A percentile compares a stretch with the other conserved stretches of the same genome.
Conservation (phyloP, 331 rosid genomes). For the Rosa hybrid region DNA sequence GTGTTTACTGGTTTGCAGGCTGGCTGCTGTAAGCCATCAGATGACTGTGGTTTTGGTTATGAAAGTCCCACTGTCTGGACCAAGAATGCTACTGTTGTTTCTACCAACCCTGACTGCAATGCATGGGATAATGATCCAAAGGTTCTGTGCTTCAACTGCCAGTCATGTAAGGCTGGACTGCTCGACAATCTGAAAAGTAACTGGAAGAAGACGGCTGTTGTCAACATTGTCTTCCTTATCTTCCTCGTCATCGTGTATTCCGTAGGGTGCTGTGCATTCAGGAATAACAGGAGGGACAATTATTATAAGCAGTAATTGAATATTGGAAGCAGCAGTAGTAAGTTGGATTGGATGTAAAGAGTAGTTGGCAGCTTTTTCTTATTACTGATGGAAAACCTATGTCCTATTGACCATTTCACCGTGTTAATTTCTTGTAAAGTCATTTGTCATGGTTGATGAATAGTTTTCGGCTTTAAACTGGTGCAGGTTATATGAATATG, state of each 20-base stretch:
- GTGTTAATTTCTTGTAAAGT: slow-evolving; percentile 15
- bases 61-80: slow-evolving; percentile 56
- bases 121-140: slow-evolving; percentile 53
- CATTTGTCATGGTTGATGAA: not conserved
- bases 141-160: slow-evolving; percentile 71
- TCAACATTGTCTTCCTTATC: slow-evolving; percentile 71
- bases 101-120: slow-evolving; percentile 55
- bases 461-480: not conserved
- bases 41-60: slow-evolving; percentile 50
- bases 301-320: slow-evolving; percentile 45
- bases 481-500: not conserved
- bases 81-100: not conserved
- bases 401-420: not conserved
- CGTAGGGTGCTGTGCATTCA: slow-evolving; percentile 86
- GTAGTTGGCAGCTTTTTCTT: slow-evolving; percentile 24
- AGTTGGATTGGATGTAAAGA: slow-evolving; percentile 14
- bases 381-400: slow-evolving; percentile 18
- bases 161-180: slow-evolving; percentile 93
- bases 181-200: slow-evolving; percentile 63
- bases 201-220: slow-evolving; percentile 80
- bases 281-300: slow-evolving; percentile 69
- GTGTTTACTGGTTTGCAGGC: slow-evolving; percentile 48
- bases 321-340: slow-evolving; percentile 41
- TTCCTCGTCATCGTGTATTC: slow-evolving; percentile 76
- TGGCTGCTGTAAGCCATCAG: slow-evolving; percentile 92